These are phyloP conservation scores for Asterochloris sp. DNA, from an alignment of 139 green algal genomes.

Conservation along the genomic window DNA sequence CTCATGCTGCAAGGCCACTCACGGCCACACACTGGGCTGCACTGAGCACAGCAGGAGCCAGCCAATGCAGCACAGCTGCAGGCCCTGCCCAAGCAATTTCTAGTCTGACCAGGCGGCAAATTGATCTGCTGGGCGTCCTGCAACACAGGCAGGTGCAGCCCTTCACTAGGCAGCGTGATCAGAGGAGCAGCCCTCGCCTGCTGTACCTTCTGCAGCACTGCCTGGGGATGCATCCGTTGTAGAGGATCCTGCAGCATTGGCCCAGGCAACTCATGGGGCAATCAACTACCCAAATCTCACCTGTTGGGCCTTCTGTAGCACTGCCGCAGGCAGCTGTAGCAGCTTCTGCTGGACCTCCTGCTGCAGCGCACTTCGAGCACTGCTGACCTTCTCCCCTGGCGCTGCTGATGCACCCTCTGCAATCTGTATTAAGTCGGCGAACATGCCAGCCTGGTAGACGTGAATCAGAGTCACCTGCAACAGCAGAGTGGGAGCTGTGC, in stretches of 20 bases:
- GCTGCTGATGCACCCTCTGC: not conserved
- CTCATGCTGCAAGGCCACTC: too few species aligned
- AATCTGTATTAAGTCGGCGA: slow-evolving; percentile 21
- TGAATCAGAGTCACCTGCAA: slow-evolving; percentile 33
- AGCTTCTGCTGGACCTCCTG: slow-evolving; percentile 11
- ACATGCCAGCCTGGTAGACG: slow-evolving; percentile 34
- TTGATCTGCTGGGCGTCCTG: too few species aligned
- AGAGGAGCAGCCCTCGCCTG: too few species aligned
- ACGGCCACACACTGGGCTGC: too few species aligned
- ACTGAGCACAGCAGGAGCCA: too few species aligned
- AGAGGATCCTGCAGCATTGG: not conserved
- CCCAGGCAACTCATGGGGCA: too few species aligned
- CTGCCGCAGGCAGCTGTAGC: slow-evolving; percentile 3
- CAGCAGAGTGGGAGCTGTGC: not conserved
- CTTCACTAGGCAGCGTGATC: too few species aligned
- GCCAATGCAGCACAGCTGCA: too few species aligned
- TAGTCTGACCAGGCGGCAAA: too few species aligned
- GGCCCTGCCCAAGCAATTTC: too few species aligned
- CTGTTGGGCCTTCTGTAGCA: slow-evolving; percentile 7
- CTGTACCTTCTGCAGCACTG: not conserved
- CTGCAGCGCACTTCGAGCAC: not conserved
- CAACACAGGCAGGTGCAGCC: too few species aligned
- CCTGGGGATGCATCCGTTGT: not conserved
- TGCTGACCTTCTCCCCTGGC: not conserved
- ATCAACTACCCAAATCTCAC: not conserved